Evolutionary conservation across 2,329 filamentous ascomycete genomes (phyloP).

Genomic region (Nigrospora sphaerica): DNA sequence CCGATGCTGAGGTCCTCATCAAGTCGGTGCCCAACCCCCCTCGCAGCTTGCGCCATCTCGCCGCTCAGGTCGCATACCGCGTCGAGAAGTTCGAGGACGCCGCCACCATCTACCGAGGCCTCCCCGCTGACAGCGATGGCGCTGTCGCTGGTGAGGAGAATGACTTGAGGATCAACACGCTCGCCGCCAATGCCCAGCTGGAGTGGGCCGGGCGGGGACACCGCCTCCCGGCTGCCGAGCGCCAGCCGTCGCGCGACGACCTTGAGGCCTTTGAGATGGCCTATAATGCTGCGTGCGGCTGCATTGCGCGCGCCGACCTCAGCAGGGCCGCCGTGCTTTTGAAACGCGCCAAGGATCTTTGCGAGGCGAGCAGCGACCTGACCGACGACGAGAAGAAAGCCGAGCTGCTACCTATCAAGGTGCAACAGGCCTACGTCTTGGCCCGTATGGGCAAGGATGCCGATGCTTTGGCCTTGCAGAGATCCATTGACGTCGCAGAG

Average conservation of each 20-base stretch:
- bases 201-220: constrained; percentile 57
- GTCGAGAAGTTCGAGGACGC: constrained; percentile 66
- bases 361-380: constrained; percentile 66
- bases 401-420: constrained; percentile 67
- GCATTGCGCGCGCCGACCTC: constrained; percentile 63
- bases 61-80: constrained; percentile 66
- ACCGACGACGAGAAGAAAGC: constrained; percentile 66
- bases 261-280: constrained; percentile 73
- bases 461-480: constrained; percentile 58
- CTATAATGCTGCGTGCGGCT: constrained; percentile 71
- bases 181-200: constrained; percentile 65
- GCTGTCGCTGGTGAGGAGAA: constrained; percentile 55
- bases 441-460: constrained; percentile 57
- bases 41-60: constrained; percentile 42
- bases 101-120: constrained; percentile 52
- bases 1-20: constrained; percentile 49
- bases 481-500: constrained; percentile 54
- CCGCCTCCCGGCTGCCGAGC: constrained; percentile 42
- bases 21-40: constrained; percentile 19
- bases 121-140: constrained; percentile 35
- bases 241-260: constrained; percentile 51
- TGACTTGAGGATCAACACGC: constrained; percentile 70
- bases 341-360: constrained; percentile 63
- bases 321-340: constrained; percentile 58
- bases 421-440: constrained; percentile 70